phyloP scores from a whole-genome alignment of 2,329 filamentous ascomycete species.

The Oidium heveae region DNA sequence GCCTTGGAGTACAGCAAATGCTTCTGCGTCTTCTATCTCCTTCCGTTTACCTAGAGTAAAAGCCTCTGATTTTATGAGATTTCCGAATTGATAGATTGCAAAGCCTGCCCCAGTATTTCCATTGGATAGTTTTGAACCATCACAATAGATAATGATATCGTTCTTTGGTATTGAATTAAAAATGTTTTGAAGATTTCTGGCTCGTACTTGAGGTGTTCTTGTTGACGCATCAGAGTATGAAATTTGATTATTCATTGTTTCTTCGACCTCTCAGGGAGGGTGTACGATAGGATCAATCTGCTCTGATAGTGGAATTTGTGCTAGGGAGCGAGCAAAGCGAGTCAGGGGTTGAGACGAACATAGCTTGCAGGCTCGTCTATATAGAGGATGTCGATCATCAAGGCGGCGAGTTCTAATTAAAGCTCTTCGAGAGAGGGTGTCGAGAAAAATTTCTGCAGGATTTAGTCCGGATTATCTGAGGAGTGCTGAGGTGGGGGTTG shows the following conservation, averaged over 20 bases:
- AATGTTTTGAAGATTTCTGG: background rate
- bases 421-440: background rate
- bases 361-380: background rate
- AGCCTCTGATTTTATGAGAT: background rate
- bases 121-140: background rate
- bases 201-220: background rate
- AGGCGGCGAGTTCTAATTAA: background rate
- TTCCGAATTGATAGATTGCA: background rate
- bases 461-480: background rate
- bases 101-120: background rate
- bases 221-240: background rate
- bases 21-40: background rate
- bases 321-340: background rate
- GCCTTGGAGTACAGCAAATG: background rate
- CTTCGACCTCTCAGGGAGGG: background rate
- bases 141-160: background rate
- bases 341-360: background rate
- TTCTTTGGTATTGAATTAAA: background rate
- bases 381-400: background rate
- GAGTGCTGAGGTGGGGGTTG: background rate
- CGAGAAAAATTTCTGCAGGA: background rate
- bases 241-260: background rate
- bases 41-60: background rate
- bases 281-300: background rate
- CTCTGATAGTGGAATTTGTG: background rate